phyloP scores from a whole-genome alignment of 805 yeast genomes.

The Teunomyces funiuensis region DNA sequence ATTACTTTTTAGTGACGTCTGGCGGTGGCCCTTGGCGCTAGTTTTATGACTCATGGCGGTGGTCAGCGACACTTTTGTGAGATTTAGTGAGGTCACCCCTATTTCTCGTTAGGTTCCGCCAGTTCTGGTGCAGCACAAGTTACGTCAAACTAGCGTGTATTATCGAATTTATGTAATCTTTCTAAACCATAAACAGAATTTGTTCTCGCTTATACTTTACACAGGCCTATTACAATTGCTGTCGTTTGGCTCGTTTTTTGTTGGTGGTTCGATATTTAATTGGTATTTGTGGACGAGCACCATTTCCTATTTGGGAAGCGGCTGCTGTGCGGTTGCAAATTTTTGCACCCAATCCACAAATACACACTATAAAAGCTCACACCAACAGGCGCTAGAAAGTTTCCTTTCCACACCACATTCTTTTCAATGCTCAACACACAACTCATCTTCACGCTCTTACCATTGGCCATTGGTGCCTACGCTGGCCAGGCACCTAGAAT shows the following conservation, averaged over 20 bases:
- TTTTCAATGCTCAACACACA: constrained; percentile 3
- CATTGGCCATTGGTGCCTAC: constrained; percentile 1
- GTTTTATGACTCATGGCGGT: background rate
- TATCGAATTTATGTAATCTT: too few species aligned
- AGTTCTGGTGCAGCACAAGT: too few species aligned
- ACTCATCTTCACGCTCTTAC: constrained; percentile 3
- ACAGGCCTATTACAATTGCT: background rate
- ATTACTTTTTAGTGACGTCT: background rate
- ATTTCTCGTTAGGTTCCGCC: background rate
- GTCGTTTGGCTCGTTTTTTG: background rate
- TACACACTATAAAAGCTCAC: background rate
- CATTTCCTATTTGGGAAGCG: background rate
- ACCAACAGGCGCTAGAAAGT: background rate
- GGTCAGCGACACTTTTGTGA: background rate
- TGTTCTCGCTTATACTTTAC: background rate
- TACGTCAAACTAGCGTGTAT: too few species aligned
- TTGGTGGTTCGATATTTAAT: too few species aligned
- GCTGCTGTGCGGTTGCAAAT: constrained; percentile 1
- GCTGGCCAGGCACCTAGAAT: constrained; percentile 53
- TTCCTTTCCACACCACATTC: background rate
- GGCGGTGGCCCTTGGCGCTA: background rate
- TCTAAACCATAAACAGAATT: too few species aligned
- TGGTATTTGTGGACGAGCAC: background rate
- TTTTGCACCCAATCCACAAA: constrained; percentile 3
- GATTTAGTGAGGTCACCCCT: background rate